Percentiles rank a stretch among this genome's conserved stretches.
phyloP scores from a whole-genome alignment of 2,329 filamentous ascomycete species.

The Talaromyces sp. region DNA sequence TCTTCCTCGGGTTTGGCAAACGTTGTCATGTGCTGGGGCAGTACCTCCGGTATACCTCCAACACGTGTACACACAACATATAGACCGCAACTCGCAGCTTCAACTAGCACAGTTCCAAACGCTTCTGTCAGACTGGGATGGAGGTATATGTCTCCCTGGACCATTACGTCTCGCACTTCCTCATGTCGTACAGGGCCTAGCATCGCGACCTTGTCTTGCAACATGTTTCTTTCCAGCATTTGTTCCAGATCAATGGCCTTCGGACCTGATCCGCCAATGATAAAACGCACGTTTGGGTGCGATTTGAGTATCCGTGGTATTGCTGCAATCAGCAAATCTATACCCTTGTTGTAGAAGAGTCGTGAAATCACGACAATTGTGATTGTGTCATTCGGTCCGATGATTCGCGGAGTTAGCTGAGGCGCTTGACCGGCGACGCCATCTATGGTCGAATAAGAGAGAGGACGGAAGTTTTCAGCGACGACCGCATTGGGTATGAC shows the following conservation, averaged over 20 bases:
- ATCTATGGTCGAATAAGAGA: conserved; percentile 48
- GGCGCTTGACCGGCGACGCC: conserved; percentile 27
- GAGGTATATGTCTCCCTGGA: conserved; percentile 91
- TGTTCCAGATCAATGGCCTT: conserved; percentile 98
- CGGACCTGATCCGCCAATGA: conserved; percentile 91
- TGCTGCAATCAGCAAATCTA: conserved; percentile 90
- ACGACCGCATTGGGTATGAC: conserved; percentile 98
- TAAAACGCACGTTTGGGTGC: conserved; percentile 91
- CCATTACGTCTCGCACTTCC: conserved; percentile 96
- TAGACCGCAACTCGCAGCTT: conserved; percentile 90
- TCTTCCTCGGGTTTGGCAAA: conserved; percentile 97
- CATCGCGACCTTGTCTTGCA: conserved; percentile 91
- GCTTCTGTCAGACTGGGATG: conserved; percentile 94
- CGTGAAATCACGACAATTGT: conserved; percentile 97
- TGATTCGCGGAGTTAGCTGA: conserved; percentile 60
- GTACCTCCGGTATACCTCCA: conserved; percentile 92
- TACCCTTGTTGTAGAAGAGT: conserved; percentile 98
- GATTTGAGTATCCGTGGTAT: conserved; percentile 87
- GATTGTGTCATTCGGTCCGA: conserved; percentile 81
- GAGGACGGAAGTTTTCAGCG: conserved; percentile 86
- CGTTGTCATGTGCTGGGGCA: conserved; percentile 94
- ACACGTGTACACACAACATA: conserved; percentile 97
- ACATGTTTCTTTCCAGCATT: conserved; percentile 91
- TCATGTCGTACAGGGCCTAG: conserved; percentile 91
- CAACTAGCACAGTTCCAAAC: conserved; percentile 96